Evolutionary conservation across 2,329 filamentous ascomycete genomes (phyloP).

Genomic region (Aspergillus calidoustus): DNA sequence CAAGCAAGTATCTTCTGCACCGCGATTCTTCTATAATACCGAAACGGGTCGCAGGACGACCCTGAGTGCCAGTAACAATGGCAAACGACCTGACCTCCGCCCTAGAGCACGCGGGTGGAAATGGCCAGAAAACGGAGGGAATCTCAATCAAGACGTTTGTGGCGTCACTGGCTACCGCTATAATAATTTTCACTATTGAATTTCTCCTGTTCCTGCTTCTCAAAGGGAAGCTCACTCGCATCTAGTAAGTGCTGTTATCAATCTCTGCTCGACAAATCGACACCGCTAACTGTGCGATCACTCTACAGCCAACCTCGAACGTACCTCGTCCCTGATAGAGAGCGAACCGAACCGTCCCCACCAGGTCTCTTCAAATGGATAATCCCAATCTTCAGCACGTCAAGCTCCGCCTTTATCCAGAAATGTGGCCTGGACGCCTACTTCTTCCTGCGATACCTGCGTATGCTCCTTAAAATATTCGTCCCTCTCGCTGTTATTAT

Average conservation of each 20-base stretch:
- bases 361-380: conserved; percentile 59
- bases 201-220: conserved; percentile 75
- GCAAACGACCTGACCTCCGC: conserved; percentile 37
- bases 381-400: conserved; percentile 66
- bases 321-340: conserved; percentile 81
- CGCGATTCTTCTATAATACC: neutral
- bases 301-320: conserved; percentile 73
- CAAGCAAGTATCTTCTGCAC: neutral
- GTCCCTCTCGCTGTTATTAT: conserved; percentile 78
- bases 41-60: neutral
- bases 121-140: conserved; percentile 41
- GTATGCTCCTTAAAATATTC: conserved; percentile 88
- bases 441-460: conserved; percentile 91
- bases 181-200: conserved; percentile 66
- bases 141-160: conserved; percentile 59
- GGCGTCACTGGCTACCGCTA: conserved; percentile 66
- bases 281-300: conserved; percentile 8
- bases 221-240: conserved; percentile 76
- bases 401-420: conserved; percentile 82
- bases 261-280: neutral
- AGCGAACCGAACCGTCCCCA: conserved; percentile 78
- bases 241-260: conserved; percentile 66
- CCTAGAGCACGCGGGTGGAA: conserved; percentile 41
- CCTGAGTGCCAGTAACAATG: conserved; percentile 21
- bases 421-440: conserved; percentile 97